Evolutionary conservation across 805 yeast species (phyloP).

Genomic region (Grigorovia jiainica): DNA sequence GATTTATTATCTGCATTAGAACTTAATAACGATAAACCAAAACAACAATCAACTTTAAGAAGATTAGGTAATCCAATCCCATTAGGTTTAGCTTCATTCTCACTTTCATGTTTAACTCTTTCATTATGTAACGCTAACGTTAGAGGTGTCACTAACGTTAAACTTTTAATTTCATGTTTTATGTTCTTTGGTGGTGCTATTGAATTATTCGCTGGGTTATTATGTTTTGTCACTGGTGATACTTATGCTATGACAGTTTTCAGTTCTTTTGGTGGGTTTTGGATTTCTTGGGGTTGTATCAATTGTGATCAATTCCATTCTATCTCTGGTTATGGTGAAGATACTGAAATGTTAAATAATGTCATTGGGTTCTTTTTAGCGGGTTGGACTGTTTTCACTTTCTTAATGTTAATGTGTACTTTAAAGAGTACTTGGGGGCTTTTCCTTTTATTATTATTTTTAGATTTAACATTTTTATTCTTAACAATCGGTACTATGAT

Average conservation of each 20-base stretch:
- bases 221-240: conserved; percentile 68
- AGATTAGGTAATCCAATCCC: conserved; percentile 70
- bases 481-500: conserved; percentile 44
- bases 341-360: conserved; percentile 36
- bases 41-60: conserved; percentile 21
- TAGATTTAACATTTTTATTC: conserved; percentile 46
- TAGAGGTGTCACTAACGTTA: conserved; percentile 53
- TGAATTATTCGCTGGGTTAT: conserved; percentile 64
- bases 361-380: conserved; percentile 50
- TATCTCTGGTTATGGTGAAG: conserved; percentile 37
- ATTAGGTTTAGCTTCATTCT: conserved; percentile 62
- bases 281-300: conserved; percentile 68
- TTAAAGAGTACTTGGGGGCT: conserved; percentile 53
- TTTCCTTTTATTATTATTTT: conserved; percentile 42
- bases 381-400: conserved; percentile 60
- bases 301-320: conserved; percentile 50
- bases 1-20: conserved; percentile 42
- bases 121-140: conserved; percentile 56
- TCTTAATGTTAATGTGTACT: conserved; percentile 46
- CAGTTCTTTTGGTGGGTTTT: conserved; percentile 54
- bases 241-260: conserved; percentile 60
- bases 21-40: neutral
- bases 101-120: conserved; percentile 45
- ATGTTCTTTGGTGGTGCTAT: conserved; percentile 66
- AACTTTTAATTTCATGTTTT: conserved; percentile 56